phyloP scores from a whole-genome alignment of 1,139 yeast species.

The Ashbya aceris region DNA sequence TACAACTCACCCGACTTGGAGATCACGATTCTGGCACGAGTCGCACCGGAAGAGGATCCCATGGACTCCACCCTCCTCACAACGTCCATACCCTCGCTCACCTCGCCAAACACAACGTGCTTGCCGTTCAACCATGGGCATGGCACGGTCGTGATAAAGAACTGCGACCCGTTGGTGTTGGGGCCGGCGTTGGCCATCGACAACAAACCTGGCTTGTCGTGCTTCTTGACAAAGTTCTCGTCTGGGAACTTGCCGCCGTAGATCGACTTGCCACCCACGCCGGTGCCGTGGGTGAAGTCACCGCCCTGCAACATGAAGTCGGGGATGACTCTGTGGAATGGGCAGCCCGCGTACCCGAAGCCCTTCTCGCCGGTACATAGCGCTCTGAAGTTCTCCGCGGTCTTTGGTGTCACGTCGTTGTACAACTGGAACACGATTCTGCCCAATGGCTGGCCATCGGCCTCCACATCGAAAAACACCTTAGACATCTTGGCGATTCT shows the following conservation, averaged over 20 bases:
- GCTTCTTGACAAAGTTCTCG: conserved; percentile 77
- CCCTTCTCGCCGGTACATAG: conserved; percentile 53
- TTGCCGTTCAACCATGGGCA: conserved; percentile 90
- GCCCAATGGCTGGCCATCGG: conserved; percentile 67
- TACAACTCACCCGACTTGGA: conserved; percentile 70
- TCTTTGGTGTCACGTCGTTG: conserved; percentile 86
- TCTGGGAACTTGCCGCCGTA: conserved; percentile 83
- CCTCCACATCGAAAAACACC: conserved; percentile 79
- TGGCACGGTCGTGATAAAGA: conserved; percentile 86
- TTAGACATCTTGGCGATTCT: conserved; percentile 28
- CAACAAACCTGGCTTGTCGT: conserved; percentile 74
- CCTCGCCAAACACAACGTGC: conserved; percentile 96
- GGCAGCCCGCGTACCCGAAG: conserved; percentile 70
- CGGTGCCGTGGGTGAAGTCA: conserved; percentile 86
- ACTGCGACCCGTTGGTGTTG: conserved; percentile 93
- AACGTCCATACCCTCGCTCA: conserved; percentile 73
- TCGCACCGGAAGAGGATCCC: conserved; percentile 68
- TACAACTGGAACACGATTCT: conserved; percentile 71
- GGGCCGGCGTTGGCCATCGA: conserved; percentile 97
- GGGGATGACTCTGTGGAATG: conserved; percentile 92
- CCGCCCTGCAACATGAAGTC: conserved; percentile 97
- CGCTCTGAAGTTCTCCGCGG: conserved; percentile 70
- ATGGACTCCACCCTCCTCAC: conserved; percentile 68
- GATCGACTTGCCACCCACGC: conserved; percentile 94
- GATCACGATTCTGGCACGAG: conserved; percentile 60